Evolutionary conservation across 345 rosid species (phyloP).

Genomic region (Eucalyptus sp.): DNA sequence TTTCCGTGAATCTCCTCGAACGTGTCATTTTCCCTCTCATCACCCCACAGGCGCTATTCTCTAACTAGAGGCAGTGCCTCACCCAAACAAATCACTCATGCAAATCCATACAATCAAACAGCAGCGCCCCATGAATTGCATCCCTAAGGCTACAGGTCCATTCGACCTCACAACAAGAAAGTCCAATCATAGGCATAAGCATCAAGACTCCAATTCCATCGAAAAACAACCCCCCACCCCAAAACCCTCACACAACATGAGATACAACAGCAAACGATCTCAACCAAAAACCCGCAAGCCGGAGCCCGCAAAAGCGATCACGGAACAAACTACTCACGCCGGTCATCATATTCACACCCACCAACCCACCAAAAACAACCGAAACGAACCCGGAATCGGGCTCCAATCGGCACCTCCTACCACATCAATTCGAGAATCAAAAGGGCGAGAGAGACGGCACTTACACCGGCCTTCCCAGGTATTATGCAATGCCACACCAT

Average conservation of each 20-base stretch:
- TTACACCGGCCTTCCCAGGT: conserved; percentile 93
- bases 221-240: not conserved
- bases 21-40: not conserved
- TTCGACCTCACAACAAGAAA: not conserved
- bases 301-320: not conserved
- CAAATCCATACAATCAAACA: not conserved
- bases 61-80: not conserved
- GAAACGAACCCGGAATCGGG: not conserved
- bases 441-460: not conserved
- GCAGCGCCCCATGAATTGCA: not conserved
- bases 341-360: not conserved
- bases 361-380: not conserved
- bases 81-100: not conserved
- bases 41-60: not conserved
- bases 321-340: not conserved
- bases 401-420: not conserved
- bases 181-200: not conserved
- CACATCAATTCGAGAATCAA: not conserved
- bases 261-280: not conserved
- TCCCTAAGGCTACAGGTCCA: not conserved
- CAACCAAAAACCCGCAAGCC: not conserved
- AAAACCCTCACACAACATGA: not conserved
- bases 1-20: not conserved
- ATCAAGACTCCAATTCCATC: not conserved
- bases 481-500: conserved; percentile 97